Percentiles rank a stretch among this genome's conserved stretches.
Evolutionary conservation across 805 yeast species (phyloP).

Genomic region (Yarrowia deformans): DNA sequence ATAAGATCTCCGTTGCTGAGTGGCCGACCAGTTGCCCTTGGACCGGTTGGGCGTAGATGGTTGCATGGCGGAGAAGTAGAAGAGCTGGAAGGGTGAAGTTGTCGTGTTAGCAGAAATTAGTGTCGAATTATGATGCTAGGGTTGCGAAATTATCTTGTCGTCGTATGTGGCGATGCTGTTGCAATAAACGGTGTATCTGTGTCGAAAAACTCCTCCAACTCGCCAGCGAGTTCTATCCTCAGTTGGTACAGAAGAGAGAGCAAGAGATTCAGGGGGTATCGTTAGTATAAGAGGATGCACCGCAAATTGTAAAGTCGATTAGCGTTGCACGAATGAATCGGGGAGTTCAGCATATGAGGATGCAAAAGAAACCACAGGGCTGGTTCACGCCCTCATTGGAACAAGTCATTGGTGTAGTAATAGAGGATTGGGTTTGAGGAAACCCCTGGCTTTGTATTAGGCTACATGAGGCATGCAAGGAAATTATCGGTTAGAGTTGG

Average conservation of each 20-base stretch:
- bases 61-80: constrained; percentile 18
- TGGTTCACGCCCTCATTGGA: constrained; percentile 32
- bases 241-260: constrained; percentile 17
- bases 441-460: constrained; percentile 37
- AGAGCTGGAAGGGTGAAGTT: background rate
- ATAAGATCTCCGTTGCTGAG: constrained; percentile 20
- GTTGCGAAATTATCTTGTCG: constrained; percentile 1
- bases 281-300: constrained; percentile 33
- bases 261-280: constrained; percentile 20
- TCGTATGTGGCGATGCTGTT: constrained; percentile 19
- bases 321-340: constrained; percentile 17
- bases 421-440: constrained; percentile 25
- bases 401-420: constrained; percentile 17
- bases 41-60: constrained; percentile 35
- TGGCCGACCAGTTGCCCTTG: constrained; percentile 22
- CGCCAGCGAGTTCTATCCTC: constrained; percentile 39
- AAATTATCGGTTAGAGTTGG: constrained; percentile 30
- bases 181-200: constrained; percentile 3
- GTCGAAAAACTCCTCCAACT: constrained; percentile 35
- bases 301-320: constrained; percentile 16
- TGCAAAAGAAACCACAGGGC: constrained; percentile 33
- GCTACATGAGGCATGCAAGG: constrained; percentile 36
- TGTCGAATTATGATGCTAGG: constrained; percentile 8
- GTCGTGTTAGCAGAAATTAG: constrained; percentile 9
- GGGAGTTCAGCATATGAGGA: constrained; percentile 24